phyloP scores from a whole-genome alignment of 2,329 filamentous ascomycete species.

The Cryphonectria naterciae region DNA sequence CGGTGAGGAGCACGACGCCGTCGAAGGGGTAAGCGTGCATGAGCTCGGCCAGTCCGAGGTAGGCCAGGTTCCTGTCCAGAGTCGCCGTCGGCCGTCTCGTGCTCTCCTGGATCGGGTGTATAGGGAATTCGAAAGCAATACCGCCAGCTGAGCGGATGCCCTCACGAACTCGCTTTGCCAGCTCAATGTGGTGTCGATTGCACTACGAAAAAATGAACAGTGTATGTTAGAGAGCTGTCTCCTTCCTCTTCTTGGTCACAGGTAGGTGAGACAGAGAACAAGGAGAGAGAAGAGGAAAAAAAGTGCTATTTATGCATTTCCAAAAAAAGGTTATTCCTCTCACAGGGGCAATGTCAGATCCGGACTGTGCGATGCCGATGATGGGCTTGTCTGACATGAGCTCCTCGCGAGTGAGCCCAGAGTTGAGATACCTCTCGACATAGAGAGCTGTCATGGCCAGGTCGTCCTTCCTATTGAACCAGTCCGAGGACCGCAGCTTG shows the following conservation, averaged over 20 bases:
- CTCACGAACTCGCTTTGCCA: constrained; percentile 54
- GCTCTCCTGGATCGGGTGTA: constrained; percentile 56
- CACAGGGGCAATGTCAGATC: constrained; percentile 51
- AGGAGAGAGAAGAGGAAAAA: no score
- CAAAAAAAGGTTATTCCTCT: not conserved
- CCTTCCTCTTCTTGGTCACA: not conserved
- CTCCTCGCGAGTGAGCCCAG: constrained; percentile 52
- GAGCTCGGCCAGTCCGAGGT: constrained; percentile 52
- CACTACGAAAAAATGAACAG: constrained; percentile 35
- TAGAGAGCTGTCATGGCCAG: constrained; percentile 43
- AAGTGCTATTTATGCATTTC: not conserved
- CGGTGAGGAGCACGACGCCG: constrained; percentile 54
- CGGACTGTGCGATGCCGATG: constrained; percentile 56
- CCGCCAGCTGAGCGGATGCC: constrained; percentile 53
- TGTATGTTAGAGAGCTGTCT: not conserved
- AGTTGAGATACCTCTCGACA: constrained; percentile 55
- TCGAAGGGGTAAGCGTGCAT: constrained; percentile 53
- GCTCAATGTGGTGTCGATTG: constrained; percentile 53
- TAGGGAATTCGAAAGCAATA: constrained; percentile 56
- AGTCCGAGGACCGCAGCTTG: constrained; percentile 44
- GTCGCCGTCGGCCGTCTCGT: constrained; percentile 51
- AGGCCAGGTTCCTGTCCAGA: constrained; percentile 53
- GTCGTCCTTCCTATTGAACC: constrained; percentile 49
- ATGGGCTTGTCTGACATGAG: constrained; percentile 53
- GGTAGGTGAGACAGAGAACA: not conserved